Evolutionary conservation across 192 early-diverging fungal species (phyloP).

Genomic region (Helicostylum pulchrum): DNA sequence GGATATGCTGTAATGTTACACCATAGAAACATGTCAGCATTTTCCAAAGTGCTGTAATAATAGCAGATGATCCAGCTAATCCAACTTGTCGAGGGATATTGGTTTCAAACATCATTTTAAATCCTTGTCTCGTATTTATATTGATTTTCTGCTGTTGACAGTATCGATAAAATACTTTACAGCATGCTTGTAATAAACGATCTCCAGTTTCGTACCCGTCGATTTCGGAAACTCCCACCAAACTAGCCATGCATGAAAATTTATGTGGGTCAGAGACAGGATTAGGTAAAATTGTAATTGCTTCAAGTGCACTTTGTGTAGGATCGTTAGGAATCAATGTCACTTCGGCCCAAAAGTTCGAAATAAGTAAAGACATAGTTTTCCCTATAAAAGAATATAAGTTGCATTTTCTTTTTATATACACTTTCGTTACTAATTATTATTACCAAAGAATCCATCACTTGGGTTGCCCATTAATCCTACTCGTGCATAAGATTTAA

Average conservation of each 20-base stretch:
- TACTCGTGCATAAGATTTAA: conserved; percentile 49
- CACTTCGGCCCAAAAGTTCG: conserved; percentile 57
- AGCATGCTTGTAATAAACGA: conserved; percentile 48
- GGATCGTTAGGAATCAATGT: conserved; percentile 43
- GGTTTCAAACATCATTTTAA: conserved; percentile 49
- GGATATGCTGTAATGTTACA: conserved; percentile 35
- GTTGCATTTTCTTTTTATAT: neutral
- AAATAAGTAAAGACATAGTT: conserved; percentile 58
- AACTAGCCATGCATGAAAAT: conserved; percentile 36
- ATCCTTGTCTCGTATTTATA: conserved; percentile 43
- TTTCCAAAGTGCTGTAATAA: conserved; percentile 55
- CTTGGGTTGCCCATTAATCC: conserved; percentile 66
- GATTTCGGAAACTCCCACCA: conserved; percentile 26
- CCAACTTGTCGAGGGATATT: conserved; percentile 62
- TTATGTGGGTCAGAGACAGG: conserved; percentile 33
- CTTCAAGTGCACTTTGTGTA: conserved; percentile 21
- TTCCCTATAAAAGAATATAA: conserved; percentile 30
- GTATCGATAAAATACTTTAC: conserved; percentile 50
- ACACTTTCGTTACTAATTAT: neutral
- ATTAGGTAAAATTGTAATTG: conserved; percentile 43
- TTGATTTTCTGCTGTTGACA: conserved; percentile 36
- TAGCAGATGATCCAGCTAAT: conserved; percentile 51
- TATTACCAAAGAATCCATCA: conserved; percentile 59
- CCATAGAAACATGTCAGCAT: conserved; percentile 41
- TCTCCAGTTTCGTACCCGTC: conserved; percentile 56